Conservation (phyloP, 768 basidiomycete genomes). For the Leccinellum luteum region DNA sequence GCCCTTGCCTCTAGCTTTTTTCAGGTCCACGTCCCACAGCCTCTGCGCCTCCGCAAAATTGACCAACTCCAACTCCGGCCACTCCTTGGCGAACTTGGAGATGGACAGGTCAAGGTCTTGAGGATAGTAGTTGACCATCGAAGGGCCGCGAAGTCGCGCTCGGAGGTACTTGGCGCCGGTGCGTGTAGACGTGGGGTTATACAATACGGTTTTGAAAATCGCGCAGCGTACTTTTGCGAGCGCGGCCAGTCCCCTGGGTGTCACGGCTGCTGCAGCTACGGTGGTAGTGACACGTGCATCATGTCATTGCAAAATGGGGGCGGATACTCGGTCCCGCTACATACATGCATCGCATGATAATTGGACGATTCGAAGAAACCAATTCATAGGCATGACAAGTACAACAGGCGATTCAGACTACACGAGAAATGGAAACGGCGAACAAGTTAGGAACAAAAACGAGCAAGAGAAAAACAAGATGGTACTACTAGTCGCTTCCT, state of each 20-base stretch:
- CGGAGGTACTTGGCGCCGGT: conserved; percentile 93
- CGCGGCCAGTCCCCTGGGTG: neutral
- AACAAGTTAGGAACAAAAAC: too few species aligned
- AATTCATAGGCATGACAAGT: too few species aligned
- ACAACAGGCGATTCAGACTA: too few species aligned
- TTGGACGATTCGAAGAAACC: too few species aligned
- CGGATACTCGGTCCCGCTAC: too few species aligned
- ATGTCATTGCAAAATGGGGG: too few species aligned
- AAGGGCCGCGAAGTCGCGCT: conserved; percentile 75
- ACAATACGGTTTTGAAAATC: conserved; percentile 85
- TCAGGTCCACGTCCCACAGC: conserved; percentile 62
- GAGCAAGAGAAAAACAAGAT: too few species aligned
- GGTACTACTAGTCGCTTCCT: too few species aligned
- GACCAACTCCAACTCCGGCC: conserved; percentile 58
- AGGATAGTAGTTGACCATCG: conserved; percentile 86
- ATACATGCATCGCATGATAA: too few species aligned
- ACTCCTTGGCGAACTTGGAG: conserved; percentile 45
- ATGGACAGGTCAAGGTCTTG: conserved; percentile 55
- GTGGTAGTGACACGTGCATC: too few species aligned
- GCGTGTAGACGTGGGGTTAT: conserved; percentile 78
- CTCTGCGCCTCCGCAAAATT: conserved; percentile 68
- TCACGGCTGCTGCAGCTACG: neutral
- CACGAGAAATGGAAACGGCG: too few species aligned
- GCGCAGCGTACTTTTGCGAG: conserved; percentile 52
- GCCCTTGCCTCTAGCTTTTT: conserved; percentile 77